phyloP scores from a whole-genome alignment of 441 rosid species.

The Manihot esculenta region DNA sequence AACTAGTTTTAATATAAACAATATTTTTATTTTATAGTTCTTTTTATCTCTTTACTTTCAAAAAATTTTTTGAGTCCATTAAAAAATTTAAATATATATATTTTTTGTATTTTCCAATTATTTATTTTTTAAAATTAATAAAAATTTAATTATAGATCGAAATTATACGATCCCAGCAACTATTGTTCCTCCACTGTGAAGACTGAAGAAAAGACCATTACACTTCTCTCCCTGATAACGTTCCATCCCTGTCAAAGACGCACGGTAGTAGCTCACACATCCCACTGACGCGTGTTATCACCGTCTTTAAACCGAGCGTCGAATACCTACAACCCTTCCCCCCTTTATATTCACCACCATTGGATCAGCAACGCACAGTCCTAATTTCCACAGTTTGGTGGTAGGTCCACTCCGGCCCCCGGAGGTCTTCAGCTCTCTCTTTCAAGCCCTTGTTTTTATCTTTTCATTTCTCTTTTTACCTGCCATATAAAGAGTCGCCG shows the following conservation, averaged over 20 bases:
- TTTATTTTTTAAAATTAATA: too few species aligned
- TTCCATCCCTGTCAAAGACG: too few species aligned
- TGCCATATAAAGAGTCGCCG: not conserved
- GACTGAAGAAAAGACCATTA: not conserved
- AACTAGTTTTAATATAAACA: too few species aligned
- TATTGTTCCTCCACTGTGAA: too few species aligned
- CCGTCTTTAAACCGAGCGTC: not conserved
- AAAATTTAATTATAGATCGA: too few species aligned
- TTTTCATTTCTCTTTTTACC: not conserved
- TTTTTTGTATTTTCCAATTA: too few species aligned
- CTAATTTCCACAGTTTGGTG: not conserved
- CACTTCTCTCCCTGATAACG: too few species aligned
- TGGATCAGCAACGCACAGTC: not conserved
- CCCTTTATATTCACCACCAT: not conserved
- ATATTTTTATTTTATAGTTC: too few species aligned
- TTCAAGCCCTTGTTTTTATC: not conserved
- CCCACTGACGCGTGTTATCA: conserved; percentile 6
- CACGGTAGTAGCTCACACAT: not conserved
- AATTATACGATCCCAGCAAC: too few species aligned
- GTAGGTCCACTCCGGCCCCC: conserved; percentile 18
- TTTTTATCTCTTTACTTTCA: too few species aligned
- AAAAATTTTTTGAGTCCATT: too few species aligned
- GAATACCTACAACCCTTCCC: not conserved
- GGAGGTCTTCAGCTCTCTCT: not conserved
- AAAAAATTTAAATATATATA: too few species aligned